Base-by-base conservation (phyloP, 1,284 basidiomycete species). In the Malassezia restricta region DNA sequence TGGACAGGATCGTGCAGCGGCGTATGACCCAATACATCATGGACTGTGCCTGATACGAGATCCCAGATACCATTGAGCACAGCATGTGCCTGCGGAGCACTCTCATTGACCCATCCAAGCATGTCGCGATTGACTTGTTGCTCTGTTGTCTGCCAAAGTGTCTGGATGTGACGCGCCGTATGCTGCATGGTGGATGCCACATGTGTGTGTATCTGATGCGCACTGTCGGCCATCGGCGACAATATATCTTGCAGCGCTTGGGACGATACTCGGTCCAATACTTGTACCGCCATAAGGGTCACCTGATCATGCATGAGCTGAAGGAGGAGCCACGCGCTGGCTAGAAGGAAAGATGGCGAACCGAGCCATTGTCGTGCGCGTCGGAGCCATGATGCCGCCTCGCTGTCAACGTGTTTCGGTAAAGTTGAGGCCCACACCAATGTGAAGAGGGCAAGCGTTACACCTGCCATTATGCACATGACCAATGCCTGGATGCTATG, bases 1-100 rank as follows among this genome's bases (percentile, higher is more conserved):
- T 15, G 3, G 8, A 41, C 53, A 8, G 53, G 53, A 31, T n/a
- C 33, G 14, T 43, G 29, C 20, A 55, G 11, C 24, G 53, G 47
- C 43, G 53, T 55, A 3, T 11, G 29, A 8, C 39, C 47, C 4
- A 55, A 37, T 8, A 40, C 17, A 17, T 55, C 48, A 40, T 37
- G 20, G 29, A 55, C 24, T 14, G 53, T 55, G 20, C 17, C 47
- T 6, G 43, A 24, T n/a, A 49, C 31, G 8, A 48, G 29, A 20
- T 46, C 48, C 6, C 44, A 20, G 8, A 45, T 39, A 6, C 28
- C 43, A 17, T 55, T 30, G 8, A 55, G 48, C 48, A 42, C 43
- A 1, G 11, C 30, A 24, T 48, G 33, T n/a, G 43, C 40, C n/a
- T 30, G 24, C 6, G 35, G 41, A 15, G 35, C 48, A 2, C 14